Percentiles rank a stretch among this genome's conserved stretches.
These are phyloP conservation scores for Scutellaria minor DNA, from an alignment of 257 asterid species.

Conservation along the genomic window DNA sequence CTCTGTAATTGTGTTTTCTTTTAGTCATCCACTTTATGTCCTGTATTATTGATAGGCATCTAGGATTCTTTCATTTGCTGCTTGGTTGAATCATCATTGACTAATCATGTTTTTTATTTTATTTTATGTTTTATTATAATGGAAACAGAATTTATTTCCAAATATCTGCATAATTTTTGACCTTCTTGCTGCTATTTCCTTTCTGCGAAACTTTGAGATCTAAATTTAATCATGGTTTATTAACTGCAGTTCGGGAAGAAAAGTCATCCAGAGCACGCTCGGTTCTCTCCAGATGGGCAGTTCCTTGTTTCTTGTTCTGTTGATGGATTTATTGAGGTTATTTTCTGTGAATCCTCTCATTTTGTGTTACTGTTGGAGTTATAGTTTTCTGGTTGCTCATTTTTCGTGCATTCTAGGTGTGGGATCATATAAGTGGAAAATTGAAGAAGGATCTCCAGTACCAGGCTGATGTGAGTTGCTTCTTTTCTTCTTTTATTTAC, in stretches of 20 bases:
- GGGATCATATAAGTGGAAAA: slow-evolving; percentile 97
- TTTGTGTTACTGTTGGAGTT: slow-evolving; percentile 22
- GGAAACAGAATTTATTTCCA: not conserved
- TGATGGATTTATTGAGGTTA: slow-evolving; percentile 94
- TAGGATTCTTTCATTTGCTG: not conserved
- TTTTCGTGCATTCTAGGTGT: slow-evolving; percentile 61
- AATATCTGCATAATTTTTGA: not conserved
- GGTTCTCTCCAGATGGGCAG: slow-evolving; percentile 99
- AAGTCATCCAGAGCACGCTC: slow-evolving; percentile 88
- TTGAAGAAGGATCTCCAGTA: slow-evolving; percentile 97
- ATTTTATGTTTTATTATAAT: not conserved
- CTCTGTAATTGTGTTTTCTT: not conserved
- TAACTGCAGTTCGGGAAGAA: slow-evolving; percentile 90
- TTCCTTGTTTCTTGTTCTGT: slow-evolving; percentile 96
- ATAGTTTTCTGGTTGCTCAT: slow-evolving; percentile 33
- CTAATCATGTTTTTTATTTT: not conserved
- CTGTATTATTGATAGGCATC: not conserved
- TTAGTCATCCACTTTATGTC: slow-evolving; percentile 16
- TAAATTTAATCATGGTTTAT: slow-evolving; percentile 28
- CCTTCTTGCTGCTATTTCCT: slow-evolving; percentile 15
- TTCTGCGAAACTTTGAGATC: slow-evolving; percentile 28
- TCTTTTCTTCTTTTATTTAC: not conserved
- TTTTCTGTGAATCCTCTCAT: slow-evolving; percentile 30
- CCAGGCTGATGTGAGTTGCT: slow-evolving; percentile 91
- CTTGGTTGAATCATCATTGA: slow-evolving; percentile 13